phyloP scores from a whole-genome alignment of 306 rosid genomes.

The Quercus variabilis region DNA sequence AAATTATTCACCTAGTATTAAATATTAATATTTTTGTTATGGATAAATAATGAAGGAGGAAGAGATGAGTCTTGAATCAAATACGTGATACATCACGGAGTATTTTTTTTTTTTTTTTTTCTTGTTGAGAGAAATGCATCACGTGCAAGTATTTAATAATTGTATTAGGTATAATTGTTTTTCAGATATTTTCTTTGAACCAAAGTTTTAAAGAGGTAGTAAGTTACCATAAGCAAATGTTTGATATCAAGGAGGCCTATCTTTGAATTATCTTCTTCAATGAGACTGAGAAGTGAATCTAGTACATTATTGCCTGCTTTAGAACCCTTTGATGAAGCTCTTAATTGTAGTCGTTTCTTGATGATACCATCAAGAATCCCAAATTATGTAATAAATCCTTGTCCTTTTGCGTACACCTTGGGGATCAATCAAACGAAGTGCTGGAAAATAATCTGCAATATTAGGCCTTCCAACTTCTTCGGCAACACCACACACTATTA shows the following conservation, averaged over 20 bases:
- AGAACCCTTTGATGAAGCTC: not conserved
- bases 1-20: too few relatives aligned
- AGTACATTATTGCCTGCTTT: not conserved
- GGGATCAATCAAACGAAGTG: not conserved
- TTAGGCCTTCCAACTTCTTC: conserved; percentile 25
- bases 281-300: not conserved
- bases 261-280: not conserved
- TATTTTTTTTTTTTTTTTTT: too few relatives aligned
- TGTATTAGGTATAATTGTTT: too few relatives aligned
- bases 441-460: not conserved
- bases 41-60: too few relatives aligned
- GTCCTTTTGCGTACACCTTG: not conserved
- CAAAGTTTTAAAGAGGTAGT: not conserved
- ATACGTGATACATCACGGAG: too few relatives aligned
- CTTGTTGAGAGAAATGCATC: too few relatives aligned
- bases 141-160: too few relatives aligned
- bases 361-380: not conserved
- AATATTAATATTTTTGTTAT: too few relatives aligned
- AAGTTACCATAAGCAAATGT: not conserved
- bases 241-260: not conserved
- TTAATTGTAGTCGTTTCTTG: not conserved
- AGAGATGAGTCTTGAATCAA: too few relatives aligned
- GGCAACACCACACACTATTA: not conserved
- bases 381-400: not conserved
- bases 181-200: too few relatives aligned